Percentiles rank a stretch among this genome's conserved stretches.
Conservation (phyloP, 192 early-diverging fungal species). For the Jimgerdemannia flammicorona region DNA sequence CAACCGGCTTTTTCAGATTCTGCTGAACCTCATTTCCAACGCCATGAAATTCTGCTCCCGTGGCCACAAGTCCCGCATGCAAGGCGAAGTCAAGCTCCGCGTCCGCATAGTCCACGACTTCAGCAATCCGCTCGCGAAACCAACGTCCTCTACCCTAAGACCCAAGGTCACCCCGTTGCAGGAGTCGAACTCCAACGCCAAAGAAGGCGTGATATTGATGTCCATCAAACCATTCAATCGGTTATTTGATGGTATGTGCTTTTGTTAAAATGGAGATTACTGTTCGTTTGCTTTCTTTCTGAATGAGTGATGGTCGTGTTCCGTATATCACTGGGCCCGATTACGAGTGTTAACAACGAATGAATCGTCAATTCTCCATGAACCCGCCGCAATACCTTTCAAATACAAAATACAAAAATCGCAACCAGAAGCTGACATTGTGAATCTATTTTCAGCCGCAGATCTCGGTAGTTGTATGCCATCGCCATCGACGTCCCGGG, state of each 20-base stretch:
- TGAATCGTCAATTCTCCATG: neutral
- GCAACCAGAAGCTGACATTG: neutral
- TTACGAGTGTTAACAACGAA: neutral
- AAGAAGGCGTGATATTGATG: neutral
- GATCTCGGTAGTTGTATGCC: neutral
- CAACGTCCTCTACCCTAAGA: neutral
- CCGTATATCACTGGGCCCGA: too few relatives aligned
- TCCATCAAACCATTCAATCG: neutral
- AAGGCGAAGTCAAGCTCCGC: slow-evolving; percentile 36
- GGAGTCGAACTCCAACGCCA: neutral
- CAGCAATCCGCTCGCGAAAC: neutral
- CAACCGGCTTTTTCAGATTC: slow-evolving; percentile 49
- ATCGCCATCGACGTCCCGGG: neutral
- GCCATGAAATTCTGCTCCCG: slow-evolving; percentile 52
- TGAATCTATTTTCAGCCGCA: neutral
- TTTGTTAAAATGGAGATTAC: too few relatives aligned
- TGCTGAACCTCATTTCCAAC: slow-evolving; percentile 52
- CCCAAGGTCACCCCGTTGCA: neutral
- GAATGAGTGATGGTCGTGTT: too few relatives aligned
- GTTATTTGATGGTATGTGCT: neutral
- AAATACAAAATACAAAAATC: too few relatives aligned
- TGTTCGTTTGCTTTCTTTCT: too few relatives aligned
- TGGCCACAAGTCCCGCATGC: slow-evolving; percentile 22
- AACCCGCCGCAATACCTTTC: too few relatives aligned
- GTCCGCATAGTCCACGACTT: slow-evolving; percentile 6